Evolutionary conservation across 306 rosid species (phyloP), one percentile per base, ranked within the genome.

Genomic region (Corylus heterophylla): DNA sequence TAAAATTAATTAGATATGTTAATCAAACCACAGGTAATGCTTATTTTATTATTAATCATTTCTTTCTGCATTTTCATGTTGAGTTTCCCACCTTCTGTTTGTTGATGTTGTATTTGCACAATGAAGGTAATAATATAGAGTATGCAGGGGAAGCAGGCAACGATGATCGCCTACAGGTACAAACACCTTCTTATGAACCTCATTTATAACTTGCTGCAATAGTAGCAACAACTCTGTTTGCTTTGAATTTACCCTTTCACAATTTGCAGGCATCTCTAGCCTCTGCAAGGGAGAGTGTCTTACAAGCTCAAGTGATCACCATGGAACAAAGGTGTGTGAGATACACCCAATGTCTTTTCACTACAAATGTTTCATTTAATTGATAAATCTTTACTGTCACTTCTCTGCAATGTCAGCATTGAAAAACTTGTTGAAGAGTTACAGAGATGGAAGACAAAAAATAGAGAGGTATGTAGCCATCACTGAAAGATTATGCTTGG

Each of bases 201-300:
- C 17, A 49, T 45, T 13, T 51, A 72, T 31, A 20, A 45, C 4
- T 10, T 5, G 29, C 7, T 72, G 9, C 50, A 31, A 4, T 69
- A 61, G 39, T 1, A 49, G 45, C 16, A 13, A 12, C 54, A 12
- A 49, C 54, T 42, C 45, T 42, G 8, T 0, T 42, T 5, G 45
- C 45, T 42, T 42, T 42, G 7, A 42, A 54, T 11, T 22, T 74
- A 25, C 37, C 13, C 11, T 75, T 42, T 75, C 47, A 29, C 31
- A 12, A 37, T 27, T 52, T 61, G 39, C 80, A 83, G 86, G 47
- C 71, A 17, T 63, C 45, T 62, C 50, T 44, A 35, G 71, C 78
- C 48, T 52, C 78, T 63, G 54, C 70, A 63, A 83, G 75, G 66
- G 86, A 79, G 66, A 70, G 58, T 71, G 70, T 71, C 71, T 74